phyloP scores from a whole-genome alignment of 495 filamentous ascomycete genomes.

The Penicillium psychrofluorescens region DNA sequence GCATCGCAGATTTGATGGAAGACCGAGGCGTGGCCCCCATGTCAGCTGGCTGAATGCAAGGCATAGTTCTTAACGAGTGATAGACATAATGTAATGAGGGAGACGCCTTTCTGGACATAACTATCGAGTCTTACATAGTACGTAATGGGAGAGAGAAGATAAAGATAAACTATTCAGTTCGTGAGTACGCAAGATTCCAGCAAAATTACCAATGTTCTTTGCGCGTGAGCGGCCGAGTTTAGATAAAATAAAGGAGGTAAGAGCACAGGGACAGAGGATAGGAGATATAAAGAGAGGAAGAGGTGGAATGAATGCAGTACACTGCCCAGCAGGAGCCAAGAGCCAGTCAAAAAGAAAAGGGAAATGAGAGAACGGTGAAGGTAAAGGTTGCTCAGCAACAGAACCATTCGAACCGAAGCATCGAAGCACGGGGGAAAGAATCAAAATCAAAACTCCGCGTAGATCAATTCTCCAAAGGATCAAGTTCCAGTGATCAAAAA shows the following conservation, averaged over 20 bases:
- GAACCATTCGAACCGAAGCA: background rate
- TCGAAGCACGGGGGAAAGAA: conserved; percentile 1
- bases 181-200: conserved; percentile 12
- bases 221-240: conserved; percentile 26
- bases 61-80: too few relatives aligned
- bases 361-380: background rate
- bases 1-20: conserved; percentile 63
- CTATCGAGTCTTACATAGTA: background rate
- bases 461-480: conserved; percentile 3
- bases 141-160: conserved; percentile 3
- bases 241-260: conserved; percentile 1
- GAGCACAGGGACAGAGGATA: background rate
- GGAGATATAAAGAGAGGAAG: conserved; percentile 2
- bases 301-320: conserved; percentile 9
- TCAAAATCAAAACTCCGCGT: conserved; percentile 6
- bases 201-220: conserved; percentile 17
- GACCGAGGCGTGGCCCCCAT: conserved; percentile 48
- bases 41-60: background rate
- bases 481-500: background rate
- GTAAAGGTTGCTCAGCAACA: background rate
- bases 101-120: too few relatives aligned
- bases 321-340: conserved; percentile 4
- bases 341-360: background rate
- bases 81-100: too few relatives aligned
- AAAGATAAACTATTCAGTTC: conserved; percentile 9